These are phyloP conservation scores for Barnettozyma hawaiiensis DNA, from an alignment of 1,139 yeast species.

Conservation along the genomic window DNA sequence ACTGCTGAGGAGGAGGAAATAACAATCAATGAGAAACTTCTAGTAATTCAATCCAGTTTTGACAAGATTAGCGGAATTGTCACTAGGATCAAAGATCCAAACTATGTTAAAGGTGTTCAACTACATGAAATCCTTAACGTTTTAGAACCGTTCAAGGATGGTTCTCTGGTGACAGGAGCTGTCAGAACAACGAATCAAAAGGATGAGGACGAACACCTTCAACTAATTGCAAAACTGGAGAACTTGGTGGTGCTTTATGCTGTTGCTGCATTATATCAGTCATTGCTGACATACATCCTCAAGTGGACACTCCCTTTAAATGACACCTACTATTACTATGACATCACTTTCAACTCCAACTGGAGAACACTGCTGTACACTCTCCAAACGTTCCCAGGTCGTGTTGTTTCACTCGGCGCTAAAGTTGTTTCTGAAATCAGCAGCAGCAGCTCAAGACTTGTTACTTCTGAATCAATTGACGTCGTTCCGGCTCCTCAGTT, in stretches of 20 bases:
- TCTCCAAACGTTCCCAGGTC: constrained; percentile 32
- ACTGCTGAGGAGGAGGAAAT: not conserved
- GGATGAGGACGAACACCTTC: constrained; percentile 17
- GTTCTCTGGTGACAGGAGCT: constrained; percentile 24
- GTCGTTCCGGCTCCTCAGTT: constrained; percentile 12
- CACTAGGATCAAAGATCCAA: not conserved
- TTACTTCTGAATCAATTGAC: constrained; percentile 11
- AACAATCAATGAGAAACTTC: not conserved
- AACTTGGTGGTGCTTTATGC: constrained; percentile 26
- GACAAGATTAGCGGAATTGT: constrained; percentile 5
- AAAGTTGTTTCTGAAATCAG: constrained; percentile 21
- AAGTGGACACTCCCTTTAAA: constrained; percentile 28
- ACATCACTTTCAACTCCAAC: constrained; percentile 24
- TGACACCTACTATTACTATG: constrained; percentile 29
- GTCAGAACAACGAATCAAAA: not conserved
- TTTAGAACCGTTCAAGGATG: constrained; percentile 24
- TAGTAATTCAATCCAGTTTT: constrained; percentile 9
- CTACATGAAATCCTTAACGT: constrained; percentile 18
- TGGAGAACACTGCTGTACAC: constrained; percentile 29
- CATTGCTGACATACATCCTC: constrained; percentile 27
- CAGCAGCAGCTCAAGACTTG: constrained; percentile 9
- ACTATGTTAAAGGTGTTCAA: constrained; percentile 7
- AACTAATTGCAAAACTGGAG: constrained; percentile 26
- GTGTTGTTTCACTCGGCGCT: constrained; percentile 13
- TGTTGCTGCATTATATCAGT: constrained; percentile 24